Base-by-base conservation (phyloP, 345 rosid species). In the Adansonia digitata region DNA sequence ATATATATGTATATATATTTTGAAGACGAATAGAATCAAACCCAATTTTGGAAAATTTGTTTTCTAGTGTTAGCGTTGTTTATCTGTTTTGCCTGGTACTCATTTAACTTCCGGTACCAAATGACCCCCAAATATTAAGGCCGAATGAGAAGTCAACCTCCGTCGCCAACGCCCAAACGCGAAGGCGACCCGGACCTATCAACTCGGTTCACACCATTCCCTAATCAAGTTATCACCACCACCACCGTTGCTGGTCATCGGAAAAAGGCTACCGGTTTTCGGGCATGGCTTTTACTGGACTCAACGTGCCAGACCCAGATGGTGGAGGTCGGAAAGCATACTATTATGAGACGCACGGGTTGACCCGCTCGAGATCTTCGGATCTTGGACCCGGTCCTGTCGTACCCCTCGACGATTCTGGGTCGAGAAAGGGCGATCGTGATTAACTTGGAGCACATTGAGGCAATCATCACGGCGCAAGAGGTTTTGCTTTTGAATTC, bases 331-430 rank as follows among this genome's bases (percentile, higher is more conserved):
- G 97, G 96, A 0, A 95, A 95, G 81, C 97, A 95, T 78, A 72
- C 86, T 11, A 90, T 92, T 85, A 95, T 95, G 99, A 91, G 96
- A 57, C 98, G 89, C 1, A 93, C 98, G 13, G 94, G 98, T n/a
- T 81, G 91, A 5, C 97, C 96, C 17, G 94, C 91, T 15, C 87
- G 97, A 13, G 98, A 95, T 81, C 96, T 95, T 27, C 87, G 99
- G 82, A 89, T 90, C 49, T 89, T 93, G 13, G 98, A 95, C 86
- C 99, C 99, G 17, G 82, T 88, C 5, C 89, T 95, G 31, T 90
- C 99, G 67, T 93, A 93, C 82, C 98, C 97, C 2, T 93, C 99
- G 18, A 87, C 97, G 26, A 79, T 91, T 57, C 77, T 95, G 71
- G 99, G 99, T 12, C 83, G 99, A 68, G 98, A 93, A 85, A 83